phyloP scores from a whole-genome alignment of 495 filamentous ascomycete genomes.

The Penicillium cosmopolitanum region DNA sequence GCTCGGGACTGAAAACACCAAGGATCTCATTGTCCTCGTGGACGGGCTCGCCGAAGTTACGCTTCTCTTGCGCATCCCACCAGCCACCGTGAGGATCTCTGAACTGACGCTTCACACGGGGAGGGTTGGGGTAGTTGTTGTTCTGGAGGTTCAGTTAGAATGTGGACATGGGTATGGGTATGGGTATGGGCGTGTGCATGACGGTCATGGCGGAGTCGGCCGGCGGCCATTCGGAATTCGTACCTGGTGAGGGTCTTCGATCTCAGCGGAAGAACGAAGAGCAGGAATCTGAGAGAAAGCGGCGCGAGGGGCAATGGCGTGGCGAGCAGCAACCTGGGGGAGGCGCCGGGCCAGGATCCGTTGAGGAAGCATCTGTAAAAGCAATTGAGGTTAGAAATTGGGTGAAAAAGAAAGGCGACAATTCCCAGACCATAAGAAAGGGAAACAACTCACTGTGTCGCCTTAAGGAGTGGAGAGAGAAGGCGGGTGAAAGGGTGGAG shows the following conservation, averaged over 20 bases:
- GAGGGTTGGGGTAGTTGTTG: slow-evolving; percentile 90
- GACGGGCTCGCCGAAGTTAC: slow-evolving; percentile 92
- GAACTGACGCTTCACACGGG: slow-evolving; percentile 76
- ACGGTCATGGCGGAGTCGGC: neutral
- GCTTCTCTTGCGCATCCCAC: slow-evolving; percentile 97
- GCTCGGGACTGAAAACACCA: slow-evolving; percentile 85
- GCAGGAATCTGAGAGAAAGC: slow-evolving; percentile 54
- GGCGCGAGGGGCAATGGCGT: slow-evolving; percentile 56
- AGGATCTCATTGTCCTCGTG: slow-evolving; percentile 98
- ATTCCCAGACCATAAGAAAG: neutral
- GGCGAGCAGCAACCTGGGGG: slow-evolving; percentile 48
- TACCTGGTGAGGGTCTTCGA: slow-evolving; percentile 81
- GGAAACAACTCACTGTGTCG: slow-evolving; percentile 33
- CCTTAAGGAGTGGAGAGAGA: slow-evolving; percentile 33
- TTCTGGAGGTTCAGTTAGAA: slow-evolving; percentile 61
- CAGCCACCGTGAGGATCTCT: slow-evolving; percentile 93
- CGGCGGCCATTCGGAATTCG: neutral
- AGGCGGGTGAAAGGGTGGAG: slow-evolving; percentile 30
- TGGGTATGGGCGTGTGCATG: neutral
- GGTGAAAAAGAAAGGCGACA: neutral
- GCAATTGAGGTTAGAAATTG: slow-evolving; percentile 27
- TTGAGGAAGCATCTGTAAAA: slow-evolving; percentile 66
- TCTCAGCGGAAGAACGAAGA: slow-evolving; percentile 55
- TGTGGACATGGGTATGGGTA: neutral
- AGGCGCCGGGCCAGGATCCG: slow-evolving; percentile 57